A percentile compares a stretch with the other conserved stretches of the same genome.
phyloP scores from a whole-genome alignment of 805 yeast genomes.

The Grigorovia yakushimaensis region DNA sequence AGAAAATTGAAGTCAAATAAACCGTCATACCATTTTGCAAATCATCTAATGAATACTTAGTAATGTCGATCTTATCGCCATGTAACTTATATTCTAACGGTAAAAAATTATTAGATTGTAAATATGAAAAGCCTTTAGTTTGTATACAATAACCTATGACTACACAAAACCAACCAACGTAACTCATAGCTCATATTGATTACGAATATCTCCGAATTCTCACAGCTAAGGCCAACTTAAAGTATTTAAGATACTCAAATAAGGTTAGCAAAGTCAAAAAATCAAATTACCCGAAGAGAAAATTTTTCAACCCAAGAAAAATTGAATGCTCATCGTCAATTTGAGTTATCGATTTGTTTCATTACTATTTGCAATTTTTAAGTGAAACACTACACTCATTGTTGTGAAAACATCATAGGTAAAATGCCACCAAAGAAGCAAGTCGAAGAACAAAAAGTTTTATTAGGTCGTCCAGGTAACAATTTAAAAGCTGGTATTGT shows the following conservation, averaged over 20 bases:
- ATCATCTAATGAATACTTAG: slow-evolving; percentile 6
- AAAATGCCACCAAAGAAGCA: slow-evolving; percentile 32
- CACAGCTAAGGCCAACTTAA: neutral
- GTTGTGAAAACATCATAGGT: neutral
- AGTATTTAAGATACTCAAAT: too few relatives aligned
- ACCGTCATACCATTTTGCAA: slow-evolving; percentile 11
- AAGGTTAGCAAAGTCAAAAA: too few relatives aligned
- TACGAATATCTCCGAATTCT: neutral
- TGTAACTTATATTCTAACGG: neutral
- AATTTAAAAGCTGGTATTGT: slow-evolving; percentile 52
- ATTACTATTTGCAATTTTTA: too few relatives aligned
- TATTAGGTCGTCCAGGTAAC: slow-evolving; percentile 77
- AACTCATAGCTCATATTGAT: neutral
- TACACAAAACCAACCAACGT: slow-evolving; percentile 18
- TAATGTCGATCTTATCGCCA: neutral
- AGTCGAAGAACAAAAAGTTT: slow-evolving; percentile 48
- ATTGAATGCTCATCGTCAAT: neutral
- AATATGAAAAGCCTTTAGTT: slow-evolving; percentile 19
- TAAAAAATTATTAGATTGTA: slow-evolving; percentile 8
- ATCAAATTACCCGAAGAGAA: neutral
- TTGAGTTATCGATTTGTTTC: too few relatives aligned
- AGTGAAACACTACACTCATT: neutral
- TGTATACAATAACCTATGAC: slow-evolving; percentile 24
- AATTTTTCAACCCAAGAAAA: neutral
- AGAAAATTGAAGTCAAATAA: slow-evolving; percentile 18